Conservation (phyloP, 345 rosid genomes). For the Citrus unshiu region DNA sequence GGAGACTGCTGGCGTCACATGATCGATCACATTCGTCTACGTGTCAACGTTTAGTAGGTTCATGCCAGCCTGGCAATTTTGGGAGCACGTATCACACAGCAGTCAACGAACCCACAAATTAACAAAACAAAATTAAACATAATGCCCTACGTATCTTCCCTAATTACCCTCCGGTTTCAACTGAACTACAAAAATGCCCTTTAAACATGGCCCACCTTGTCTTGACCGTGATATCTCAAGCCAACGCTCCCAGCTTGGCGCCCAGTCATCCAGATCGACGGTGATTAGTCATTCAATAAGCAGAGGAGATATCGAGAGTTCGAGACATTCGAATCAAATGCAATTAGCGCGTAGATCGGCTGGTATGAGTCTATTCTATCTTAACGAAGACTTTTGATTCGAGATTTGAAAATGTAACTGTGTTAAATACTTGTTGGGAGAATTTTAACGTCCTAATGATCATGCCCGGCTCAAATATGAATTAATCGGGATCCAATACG, state of each 20-base stretch:
- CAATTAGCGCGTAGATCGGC: too few relatives aligned
- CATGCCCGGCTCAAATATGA: too few relatives aligned
- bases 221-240: background rate
- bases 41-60: background rate
- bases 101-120: background rate
- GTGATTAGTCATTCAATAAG: background rate
- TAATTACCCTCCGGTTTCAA: background rate
- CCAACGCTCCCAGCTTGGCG: background rate
- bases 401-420: too few relatives aligned
- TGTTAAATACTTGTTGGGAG: too few relatives aligned
- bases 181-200: background rate
- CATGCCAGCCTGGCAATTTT: background rate
- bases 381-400: too few relatives aligned
- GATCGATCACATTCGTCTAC: background rate
- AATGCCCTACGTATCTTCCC: background rate
- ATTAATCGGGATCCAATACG: too few relatives aligned
- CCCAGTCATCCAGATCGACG: background rate
- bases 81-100: background rate
- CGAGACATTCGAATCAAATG: too few relatives aligned
- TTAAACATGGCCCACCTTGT: fast-evolving
- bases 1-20: background rate
- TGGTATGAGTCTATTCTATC: too few relatives aligned
- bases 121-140: background rate
- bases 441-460: too few relatives aligned
- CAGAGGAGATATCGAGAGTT: too few relatives aligned